Conservation (phyloP, 768 basidiomycete genomes). For the Arthromyces matolae region DNA sequence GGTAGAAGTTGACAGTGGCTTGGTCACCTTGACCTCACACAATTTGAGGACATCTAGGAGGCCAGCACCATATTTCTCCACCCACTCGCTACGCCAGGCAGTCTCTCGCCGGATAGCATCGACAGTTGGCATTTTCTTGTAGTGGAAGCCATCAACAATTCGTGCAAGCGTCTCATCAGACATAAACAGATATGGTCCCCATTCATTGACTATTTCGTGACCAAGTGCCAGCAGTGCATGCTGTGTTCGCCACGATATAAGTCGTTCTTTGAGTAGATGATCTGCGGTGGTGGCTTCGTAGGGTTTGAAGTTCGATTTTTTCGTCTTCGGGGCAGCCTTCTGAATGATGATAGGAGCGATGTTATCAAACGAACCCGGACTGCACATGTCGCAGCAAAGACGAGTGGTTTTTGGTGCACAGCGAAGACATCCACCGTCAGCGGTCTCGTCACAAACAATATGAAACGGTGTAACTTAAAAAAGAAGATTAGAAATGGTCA, state of each 20-base stretch:
- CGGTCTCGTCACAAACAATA: background rate
- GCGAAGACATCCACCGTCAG: background rate
- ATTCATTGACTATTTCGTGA: background rate
- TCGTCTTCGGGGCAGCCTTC: background rate
- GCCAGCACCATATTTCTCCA: background rate
- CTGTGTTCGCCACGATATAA: background rate
- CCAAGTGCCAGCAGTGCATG: background rate
- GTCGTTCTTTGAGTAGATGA: background rate
- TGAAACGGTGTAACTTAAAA: background rate
- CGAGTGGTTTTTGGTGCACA: background rate
- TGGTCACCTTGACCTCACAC: too few species aligned
- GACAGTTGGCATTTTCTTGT: background rate
- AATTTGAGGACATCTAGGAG: background rate
- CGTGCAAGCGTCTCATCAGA: background rate
- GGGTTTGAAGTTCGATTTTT: background rate
- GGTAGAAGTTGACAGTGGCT: background rate
- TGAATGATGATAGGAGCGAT: background rate
- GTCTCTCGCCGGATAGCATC: background rate
- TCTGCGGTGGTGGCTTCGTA: background rate
- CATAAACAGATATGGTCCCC: slow-evolving; percentile 1
- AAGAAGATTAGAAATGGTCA: background rate
- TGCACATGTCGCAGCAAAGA: background rate
- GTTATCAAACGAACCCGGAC: background rate
- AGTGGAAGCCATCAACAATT: background rate
- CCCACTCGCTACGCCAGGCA: background rate